Conservation (phyloP, 192 early-diverging fungal genomes). For the Spizellomyces sp. region DNA sequence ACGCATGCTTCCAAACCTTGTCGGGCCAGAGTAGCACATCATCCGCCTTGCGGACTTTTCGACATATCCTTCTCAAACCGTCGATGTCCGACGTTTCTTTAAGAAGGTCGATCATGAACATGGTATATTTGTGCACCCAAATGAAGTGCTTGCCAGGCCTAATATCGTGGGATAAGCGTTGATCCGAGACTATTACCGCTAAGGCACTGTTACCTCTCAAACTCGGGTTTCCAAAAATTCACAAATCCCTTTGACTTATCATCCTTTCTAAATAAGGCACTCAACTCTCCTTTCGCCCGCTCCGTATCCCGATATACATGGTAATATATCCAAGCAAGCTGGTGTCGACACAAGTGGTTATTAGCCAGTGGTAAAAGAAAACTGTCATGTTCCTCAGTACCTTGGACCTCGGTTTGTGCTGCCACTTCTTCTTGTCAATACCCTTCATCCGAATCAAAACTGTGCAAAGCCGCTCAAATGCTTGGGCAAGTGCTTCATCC, state of each 20-base stretch:
- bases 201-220: constrained; percentile 49
- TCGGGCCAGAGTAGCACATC: constrained; percentile 57
- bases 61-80: constrained; percentile 53
- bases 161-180: constrained; percentile 2
- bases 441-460: constrained; percentile 53
- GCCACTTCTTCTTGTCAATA: constrained; percentile 69
- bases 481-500: constrained; percentile 37
- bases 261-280: constrained; percentile 60
- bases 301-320: constrained; percentile 57
- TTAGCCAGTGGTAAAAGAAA: not conserved
- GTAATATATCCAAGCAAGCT: constrained; percentile 69
- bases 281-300: constrained; percentile 60
- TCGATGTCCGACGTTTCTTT: constrained; percentile 60
- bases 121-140: constrained; percentile 70
- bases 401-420: constrained; percentile 68
- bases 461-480: constrained; percentile 52
- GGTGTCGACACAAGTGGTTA: not conserved
- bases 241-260: constrained; percentile 55
- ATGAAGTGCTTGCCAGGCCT: constrained; percentile 77
- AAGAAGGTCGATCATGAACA: constrained; percentile 63
- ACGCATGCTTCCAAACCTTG: constrained; percentile 52
- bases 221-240: constrained; percentile 78
- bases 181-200: constrained; percentile 9
- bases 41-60: constrained; percentile 56
- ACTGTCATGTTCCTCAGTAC: constrained; percentile 39